Conservation (phyloP, 495 filamentous ascomycete species). For the Aspergillus homomorphus region DNA sequence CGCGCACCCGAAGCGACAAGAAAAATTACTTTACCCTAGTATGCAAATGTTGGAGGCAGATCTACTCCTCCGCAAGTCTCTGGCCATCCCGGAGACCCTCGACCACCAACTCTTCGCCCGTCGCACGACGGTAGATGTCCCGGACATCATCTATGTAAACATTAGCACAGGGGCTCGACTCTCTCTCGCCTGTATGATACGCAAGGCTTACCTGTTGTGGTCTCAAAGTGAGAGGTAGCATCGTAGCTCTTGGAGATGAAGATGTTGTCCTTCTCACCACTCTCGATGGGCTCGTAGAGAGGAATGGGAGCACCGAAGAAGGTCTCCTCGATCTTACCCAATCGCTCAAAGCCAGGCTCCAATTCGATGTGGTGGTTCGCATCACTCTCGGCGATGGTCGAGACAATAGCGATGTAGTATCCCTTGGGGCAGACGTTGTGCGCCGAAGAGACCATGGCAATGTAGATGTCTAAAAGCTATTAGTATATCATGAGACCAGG, state of each 20-base stretch:
- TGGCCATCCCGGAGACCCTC: conserved; percentile 54
- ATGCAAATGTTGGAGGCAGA: conserved; percentile 9
- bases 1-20: conserved; percentile 27
- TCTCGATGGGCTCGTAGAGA: conserved; percentile 86
- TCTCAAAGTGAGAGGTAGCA: conserved; percentile 96
- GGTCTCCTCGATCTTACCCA: conserved; percentile 93
- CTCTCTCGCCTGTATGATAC: neutral
- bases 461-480: conserved; percentile 83
- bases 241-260: conserved; percentile 99
- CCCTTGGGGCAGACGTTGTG: conserved; percentile 99
- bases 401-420: conserved; percentile 98
- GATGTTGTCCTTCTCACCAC: conserved; percentile 83
- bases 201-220: conserved; percentile 59
- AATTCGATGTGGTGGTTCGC: conserved; percentile 96
- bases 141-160: conserved; percentile 71
- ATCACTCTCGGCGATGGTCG: conserved; percentile 88
- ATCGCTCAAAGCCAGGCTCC: conserved; percentile 86
- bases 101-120: conserved; percentile 80
- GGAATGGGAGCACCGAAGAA: conserved; percentile 92
- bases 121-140: conserved; percentile 85
- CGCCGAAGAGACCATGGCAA: conserved; percentile 90
- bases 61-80: conserved; percentile 48
- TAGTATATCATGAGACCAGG: conserved; percentile 15
- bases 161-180: neutral
- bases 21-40: conserved; percentile 28